phyloP scores from a whole-genome alignment of 495 filamentous ascomycete genomes.

The Monascus purpureus region DNA sequence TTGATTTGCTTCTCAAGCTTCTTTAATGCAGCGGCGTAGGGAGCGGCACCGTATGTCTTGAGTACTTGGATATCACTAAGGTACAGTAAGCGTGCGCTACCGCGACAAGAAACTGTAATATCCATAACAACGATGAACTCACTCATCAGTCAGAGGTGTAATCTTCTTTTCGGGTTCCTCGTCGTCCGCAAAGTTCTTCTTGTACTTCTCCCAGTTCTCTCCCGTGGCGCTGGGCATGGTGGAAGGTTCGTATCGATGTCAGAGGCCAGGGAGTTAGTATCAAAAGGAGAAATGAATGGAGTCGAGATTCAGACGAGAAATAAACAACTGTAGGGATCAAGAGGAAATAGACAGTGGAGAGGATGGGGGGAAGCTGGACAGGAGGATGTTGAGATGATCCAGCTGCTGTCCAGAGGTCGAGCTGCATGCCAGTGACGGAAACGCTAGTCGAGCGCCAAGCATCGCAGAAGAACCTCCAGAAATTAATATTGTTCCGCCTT shows the following conservation, averaged over 20 bases:
- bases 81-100: constrained; percentile 12
- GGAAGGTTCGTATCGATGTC: too few relatives aligned
- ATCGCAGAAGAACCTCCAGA: constrained; percentile 45
- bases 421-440: constrained; percentile 12
- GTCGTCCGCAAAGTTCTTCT: constrained; percentile 91
- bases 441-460: constrained; percentile 32
- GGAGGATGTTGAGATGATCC: too few relatives aligned
- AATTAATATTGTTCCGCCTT: constrained; percentile 27
- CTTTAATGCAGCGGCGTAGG: constrained; percentile 83
- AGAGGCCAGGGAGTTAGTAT: too few relatives aligned
- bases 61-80: constrained; percentile 93
- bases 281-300: too few relatives aligned
- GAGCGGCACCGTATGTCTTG: constrained; percentile 96
- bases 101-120: constrained; percentile 1
- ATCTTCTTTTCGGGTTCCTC: constrained; percentile 99
- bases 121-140: constrained; percentile 20
- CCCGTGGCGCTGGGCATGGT: constrained; percentile 86
- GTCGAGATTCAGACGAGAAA: too few relatives aligned
- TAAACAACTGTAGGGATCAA: too few relatives aligned
- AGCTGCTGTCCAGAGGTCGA: constrained; percentile 11
- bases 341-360: too few relatives aligned
- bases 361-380: too few relatives aligned
- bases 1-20: constrained; percentile 98
- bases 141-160: constrained; percentile 91
- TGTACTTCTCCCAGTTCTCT: constrained; percentile 93